A percentile compares a stretch with the other conserved stretches of the same genome.
Evolutionary conservation across 495 filamentous ascomycete species (phyloP).

Genomic region (Trichoderma asperelloides): DNA sequence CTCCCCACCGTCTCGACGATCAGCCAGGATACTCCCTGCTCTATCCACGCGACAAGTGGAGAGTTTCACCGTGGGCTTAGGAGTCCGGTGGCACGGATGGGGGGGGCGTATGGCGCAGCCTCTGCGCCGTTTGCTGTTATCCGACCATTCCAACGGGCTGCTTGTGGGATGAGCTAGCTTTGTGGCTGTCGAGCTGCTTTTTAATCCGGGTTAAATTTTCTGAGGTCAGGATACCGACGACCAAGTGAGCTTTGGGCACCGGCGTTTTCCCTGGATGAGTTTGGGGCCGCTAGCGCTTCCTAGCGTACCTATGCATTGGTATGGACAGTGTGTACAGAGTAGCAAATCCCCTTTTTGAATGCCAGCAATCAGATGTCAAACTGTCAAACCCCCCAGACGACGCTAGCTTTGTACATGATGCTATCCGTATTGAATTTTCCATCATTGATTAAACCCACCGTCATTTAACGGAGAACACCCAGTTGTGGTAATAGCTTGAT

Average conservation of each 20-base stretch:
- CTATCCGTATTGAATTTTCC: no score
- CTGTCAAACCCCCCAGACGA: no score
- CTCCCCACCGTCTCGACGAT: background rate
- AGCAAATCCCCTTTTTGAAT: no score
- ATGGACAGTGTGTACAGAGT: no score
- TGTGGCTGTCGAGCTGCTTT: background rate
- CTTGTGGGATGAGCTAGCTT: background rate
- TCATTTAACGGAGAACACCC: no score
- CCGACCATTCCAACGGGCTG: background rate
- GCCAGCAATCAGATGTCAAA: no score
- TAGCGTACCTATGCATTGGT: no score
- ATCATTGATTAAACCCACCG: no score
- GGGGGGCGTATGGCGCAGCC: background rate
- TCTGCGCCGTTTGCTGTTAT: background rate
- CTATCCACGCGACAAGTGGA: slow-evolving; percentile 2
- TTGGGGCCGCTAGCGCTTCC: background rate
- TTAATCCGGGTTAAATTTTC: background rate
- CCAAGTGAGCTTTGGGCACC: background rate
- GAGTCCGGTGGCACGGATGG: slow-evolving; percentile 1
- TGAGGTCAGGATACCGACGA: background rate
- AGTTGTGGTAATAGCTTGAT: no score
- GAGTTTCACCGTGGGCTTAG: background rate
- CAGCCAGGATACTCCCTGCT: slow-evolving; percentile 1
- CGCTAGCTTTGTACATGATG: no score
- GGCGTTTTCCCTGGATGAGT: background rate